A percentile compares a stretch with the other conserved stretches of the same genome.
These are phyloP conservation scores for Fusarium sp. DNA, from an alignment of 2,329 filamentous ascomycete genomes.

Conservation along the genomic window DNA sequence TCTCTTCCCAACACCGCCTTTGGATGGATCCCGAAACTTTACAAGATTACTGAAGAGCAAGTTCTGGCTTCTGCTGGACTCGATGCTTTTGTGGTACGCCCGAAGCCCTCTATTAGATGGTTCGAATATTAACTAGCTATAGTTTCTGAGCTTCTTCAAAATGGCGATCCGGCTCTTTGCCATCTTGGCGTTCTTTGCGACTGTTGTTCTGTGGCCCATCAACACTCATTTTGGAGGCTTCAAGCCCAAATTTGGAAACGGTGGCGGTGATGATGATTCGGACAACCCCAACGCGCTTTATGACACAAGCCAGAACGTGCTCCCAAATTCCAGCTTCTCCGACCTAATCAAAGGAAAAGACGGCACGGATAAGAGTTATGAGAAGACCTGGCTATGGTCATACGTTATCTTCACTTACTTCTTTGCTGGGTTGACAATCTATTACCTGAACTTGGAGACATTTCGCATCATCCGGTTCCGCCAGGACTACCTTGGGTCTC, in stretches of 20 bases:
- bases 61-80: slow-evolving; percentile 89
- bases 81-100: slow-evolving; percentile 86
- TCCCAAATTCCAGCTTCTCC: slow-evolving; percentile 27
- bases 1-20: slow-evolving; percentile 84
- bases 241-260: slow-evolving; percentile 4
- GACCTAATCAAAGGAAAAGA: slow-evolving; percentile 44
- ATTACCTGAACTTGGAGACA: slow-evolving; percentile 84
- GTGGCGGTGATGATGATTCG: neutral
- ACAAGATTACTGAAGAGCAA: slow-evolving; percentile 86
- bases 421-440: slow-evolving; percentile 83
- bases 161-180: slow-evolving; percentile 88
- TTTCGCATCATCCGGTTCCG: slow-evolving; percentile 83
- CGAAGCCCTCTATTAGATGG: neutral
- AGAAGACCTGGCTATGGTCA: slow-evolving; percentile 78
- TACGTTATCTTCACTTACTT: slow-evolving; percentile 96
- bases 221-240: slow-evolving; percentile 68
- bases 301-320: slow-evolving; percentile 17
- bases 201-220: slow-evolving; percentile 83
- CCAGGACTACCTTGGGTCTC: slow-evolving; percentile 90
- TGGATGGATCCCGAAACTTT: slow-evolving; percentile 91
- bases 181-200: slow-evolving; percentile 82
- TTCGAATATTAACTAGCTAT: slow-evolving; percentile 23
- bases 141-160: slow-evolving; percentile 93
- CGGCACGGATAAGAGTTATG: slow-evolving; percentile 49
- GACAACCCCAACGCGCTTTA: slow-evolving; percentile 3